phyloP scores from a whole-genome alignment of 805 yeast genomes.

The Metschnikowia rubicola region DNA sequence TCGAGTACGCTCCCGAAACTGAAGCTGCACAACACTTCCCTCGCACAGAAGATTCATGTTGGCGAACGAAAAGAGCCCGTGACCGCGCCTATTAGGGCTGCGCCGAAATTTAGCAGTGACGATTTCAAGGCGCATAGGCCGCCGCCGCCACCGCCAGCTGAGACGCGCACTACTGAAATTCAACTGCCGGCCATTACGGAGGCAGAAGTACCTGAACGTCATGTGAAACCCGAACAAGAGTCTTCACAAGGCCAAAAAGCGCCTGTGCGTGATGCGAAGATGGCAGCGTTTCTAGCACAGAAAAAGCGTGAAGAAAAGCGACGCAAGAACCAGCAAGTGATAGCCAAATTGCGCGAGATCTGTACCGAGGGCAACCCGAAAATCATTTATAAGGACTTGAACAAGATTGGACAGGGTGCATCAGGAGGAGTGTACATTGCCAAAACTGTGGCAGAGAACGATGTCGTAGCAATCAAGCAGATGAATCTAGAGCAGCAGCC shows the following conservation, averaged over 20 bases:
- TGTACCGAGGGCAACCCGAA: slow-evolving; percentile 87
- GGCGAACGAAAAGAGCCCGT: slow-evolving; percentile 25
- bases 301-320: slow-evolving; percentile 78
- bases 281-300: slow-evolving; percentile 55
- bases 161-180: slow-evolving; percentile 2
- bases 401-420: slow-evolving; percentile 97
- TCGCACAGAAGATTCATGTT: slow-evolving; percentile 25
- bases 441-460: slow-evolving; percentile 39
- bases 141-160: slow-evolving; percentile 42
- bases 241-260: slow-evolving; percentile 19
- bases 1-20: slow-evolving; percentile 35
- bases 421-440: slow-evolving; percentile 97
- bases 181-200: background rate
- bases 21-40: slow-evolving; percentile 38
- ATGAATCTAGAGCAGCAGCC: slow-evolving; percentile 95
- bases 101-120: slow-evolving; percentile 26
- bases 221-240: slow-evolving; percentile 11
- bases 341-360: slow-evolving; percentile 66
- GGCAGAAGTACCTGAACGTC: slow-evolving; percentile 8
- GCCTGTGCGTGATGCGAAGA: slow-evolving; percentile 49
- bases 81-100: slow-evolving; percentile 36
- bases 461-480: slow-evolving; percentile 85
- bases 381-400: slow-evolving; percentile 58
- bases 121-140: slow-evolving; percentile 36
- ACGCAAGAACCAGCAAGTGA: slow-evolving; percentile 65